Evolutionary conservation across 1,284 basidiomycete species (phyloP).

Genomic region (Ustilago cynodontis): DNA sequence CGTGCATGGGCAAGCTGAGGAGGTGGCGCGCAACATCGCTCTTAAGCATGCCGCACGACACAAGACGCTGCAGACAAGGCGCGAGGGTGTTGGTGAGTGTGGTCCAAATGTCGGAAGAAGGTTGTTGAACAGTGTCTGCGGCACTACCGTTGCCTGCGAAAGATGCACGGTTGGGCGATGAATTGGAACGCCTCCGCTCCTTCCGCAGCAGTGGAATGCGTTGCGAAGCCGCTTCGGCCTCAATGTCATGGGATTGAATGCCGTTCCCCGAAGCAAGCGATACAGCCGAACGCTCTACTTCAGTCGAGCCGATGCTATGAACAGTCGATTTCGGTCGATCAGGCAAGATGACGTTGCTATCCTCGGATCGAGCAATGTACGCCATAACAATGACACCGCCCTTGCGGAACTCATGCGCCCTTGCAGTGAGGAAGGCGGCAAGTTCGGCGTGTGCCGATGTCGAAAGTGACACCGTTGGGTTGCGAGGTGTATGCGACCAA

Average conservation of each 20-base stretch:
- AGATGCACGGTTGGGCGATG: conserved; percentile 41
- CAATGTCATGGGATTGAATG: not conserved
- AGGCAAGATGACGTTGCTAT: conserved; percentile 43
- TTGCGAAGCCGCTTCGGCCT: conserved; percentile 5
- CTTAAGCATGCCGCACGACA: conserved; percentile 71
- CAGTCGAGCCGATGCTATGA: conserved; percentile 25
- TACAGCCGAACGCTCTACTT: conserved; percentile 19
- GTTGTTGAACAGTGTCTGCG: conserved; percentile 12
- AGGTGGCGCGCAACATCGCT: conserved; percentile 70
- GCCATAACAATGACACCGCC: conserved; percentile 70
- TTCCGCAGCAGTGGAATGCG: conserved; percentile 35
- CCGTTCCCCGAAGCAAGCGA: conserved; percentile 9
- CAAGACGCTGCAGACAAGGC: conserved; percentile 70
- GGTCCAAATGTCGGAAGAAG: conserved; percentile 69
- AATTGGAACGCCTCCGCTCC: conserved; percentile 49
- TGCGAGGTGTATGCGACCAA: conserved; percentile 68
- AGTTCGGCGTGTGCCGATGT: conserved; percentile 70
- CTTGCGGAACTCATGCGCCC: conserved; percentile 70
- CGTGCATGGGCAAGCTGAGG: conserved; percentile 70
- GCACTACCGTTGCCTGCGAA: conserved; percentile 3
- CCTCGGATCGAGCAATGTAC: conserved; percentile 69
- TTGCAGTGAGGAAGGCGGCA: conserved; percentile 68
- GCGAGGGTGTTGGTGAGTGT: conserved; percentile 69
- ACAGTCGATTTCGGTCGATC: conserved; percentile 47
- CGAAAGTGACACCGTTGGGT: conserved; percentile 61